Percentiles rank a stretch among this genome's conserved stretches.
These are phyloP conservation scores for Eucalyptus pauciflora DNA, from an alignment of 345 rosid genomes.

Conservation along the genomic window DNA sequence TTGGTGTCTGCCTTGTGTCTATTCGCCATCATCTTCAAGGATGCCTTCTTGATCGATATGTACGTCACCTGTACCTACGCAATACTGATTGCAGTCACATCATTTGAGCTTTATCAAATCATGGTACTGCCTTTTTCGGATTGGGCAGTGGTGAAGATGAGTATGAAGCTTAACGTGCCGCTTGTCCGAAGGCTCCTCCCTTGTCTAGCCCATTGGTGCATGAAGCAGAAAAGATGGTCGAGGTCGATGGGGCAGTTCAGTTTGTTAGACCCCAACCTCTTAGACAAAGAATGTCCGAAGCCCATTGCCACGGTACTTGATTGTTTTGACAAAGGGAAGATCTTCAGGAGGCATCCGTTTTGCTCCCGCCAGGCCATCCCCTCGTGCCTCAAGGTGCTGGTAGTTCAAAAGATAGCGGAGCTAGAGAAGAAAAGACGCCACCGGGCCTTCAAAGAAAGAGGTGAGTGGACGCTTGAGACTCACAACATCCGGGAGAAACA, in stretches of 20 bases:
- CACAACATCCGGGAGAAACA: neutral
- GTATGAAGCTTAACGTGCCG: neutral
- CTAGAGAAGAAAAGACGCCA: neutral
- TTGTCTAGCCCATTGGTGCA: neutral
- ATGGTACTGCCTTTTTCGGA: neutral
- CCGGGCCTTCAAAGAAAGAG: neutral
- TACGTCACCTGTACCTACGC: conserved; percentile 8
- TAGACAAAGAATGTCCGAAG: neutral
- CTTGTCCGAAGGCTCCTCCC: neutral
- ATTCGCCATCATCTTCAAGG: neutral
- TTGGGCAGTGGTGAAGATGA: neutral
- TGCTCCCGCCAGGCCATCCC: neutral
- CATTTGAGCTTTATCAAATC: neutral
- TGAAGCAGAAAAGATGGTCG: neutral
- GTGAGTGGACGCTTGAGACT: neutral
- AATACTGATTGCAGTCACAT: neutral
- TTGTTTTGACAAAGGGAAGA: neutral
- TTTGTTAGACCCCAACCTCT: neutral
- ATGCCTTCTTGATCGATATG: neutral
- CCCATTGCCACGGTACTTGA: neutral
- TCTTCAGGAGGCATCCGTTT: neutral
- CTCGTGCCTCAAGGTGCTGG: neutral
- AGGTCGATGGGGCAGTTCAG: neutral
- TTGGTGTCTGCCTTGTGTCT: neutral
- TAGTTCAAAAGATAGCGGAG: neutral